These are phyloP conservation scores for Cyclostephanos tholiformis DNA, from an alignment of 108 stramenopile genomes.

Conservation along the genomic window DNA sequence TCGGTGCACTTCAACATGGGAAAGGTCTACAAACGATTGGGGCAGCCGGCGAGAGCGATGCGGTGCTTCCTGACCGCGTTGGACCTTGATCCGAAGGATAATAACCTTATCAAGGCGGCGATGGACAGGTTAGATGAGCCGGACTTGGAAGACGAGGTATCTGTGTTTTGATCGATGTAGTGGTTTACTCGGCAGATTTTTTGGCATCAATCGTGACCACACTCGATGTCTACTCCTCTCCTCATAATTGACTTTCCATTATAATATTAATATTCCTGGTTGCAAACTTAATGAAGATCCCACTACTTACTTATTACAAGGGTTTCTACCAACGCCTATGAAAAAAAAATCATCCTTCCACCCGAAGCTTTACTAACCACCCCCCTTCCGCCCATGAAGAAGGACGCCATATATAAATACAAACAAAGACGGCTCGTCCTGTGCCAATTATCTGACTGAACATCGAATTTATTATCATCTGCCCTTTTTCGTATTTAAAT, in stretches of 20 bases:
- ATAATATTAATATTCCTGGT: too few relatives aligned
- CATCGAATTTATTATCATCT: not conserved
- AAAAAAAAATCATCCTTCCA: too few relatives aligned
- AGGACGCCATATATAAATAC: too few relatives aligned
- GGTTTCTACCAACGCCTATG: too few relatives aligned
- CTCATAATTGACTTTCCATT: too few relatives aligned
- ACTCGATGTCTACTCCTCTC: not conserved
- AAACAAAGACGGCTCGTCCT: too few relatives aligned
- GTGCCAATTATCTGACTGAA: too few relatives aligned
- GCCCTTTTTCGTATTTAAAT: conserved; percentile 18
- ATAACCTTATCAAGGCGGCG: conserved; percentile 91
- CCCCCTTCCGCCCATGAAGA: too few relatives aligned
- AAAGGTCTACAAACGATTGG: conserved; percentile 91
- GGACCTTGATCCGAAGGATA: conserved; percentile 96
- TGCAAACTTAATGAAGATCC: too few relatives aligned
- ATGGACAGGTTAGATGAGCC: conserved; percentile 73
- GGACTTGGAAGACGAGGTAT: conserved; percentile 84
- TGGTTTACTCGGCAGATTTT: not conserved
- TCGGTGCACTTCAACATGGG: conserved; percentile 96
- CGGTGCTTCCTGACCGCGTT: conserved; percentile 92
- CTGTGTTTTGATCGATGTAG: conserved; percentile 57
- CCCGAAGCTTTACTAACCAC: too few relatives aligned
- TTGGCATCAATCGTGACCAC: not conserved
- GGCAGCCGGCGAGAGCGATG: conserved; percentile 90
- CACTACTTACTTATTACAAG: too few relatives aligned